Base-by-base conservation (phyloP, 2,329 filamentous ascomycete species). In the Hymenoscyphus scutula region DNA sequence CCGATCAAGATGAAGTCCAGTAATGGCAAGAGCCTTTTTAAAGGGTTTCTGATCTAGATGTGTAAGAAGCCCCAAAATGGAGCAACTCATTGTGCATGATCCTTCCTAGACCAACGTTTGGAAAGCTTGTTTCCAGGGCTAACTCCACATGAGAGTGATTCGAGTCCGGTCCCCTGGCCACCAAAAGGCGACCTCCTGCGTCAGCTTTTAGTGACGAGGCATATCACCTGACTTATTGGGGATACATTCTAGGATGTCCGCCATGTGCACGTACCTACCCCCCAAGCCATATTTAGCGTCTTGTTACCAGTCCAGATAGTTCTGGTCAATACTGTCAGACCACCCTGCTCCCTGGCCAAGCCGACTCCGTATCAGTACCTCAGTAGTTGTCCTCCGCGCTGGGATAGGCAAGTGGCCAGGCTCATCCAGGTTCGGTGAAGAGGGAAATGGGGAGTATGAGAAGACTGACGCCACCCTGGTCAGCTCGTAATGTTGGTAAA, bases 31-130 rank as follows among this genome's bases (percentile, higher is more conserved):
- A n/a, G 17, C 17, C 8, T 4, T 45, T 45, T 45, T 7, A 11
- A 7, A 45, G 17, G n/a, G 10, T 7, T 45, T 19, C 17, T 45
- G 5, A 19, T 17, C 17, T 41, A 19, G 38, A n/a, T 41, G 38
- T 45, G 5, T 34, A 34, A 13, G 32, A 4, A 34, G 32, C 11
- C 32, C 19, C 38, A 19, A 41, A 17, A 17, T 41, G 3, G 2
- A 45, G n/a, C 19, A 19, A n/a, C 38, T 45, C 38, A 45, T 45
- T 45, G 38, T 45, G 38, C 38, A 45, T 45, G 38, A 45, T 45
- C 2, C 13, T 13, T 53, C 51, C 51, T n/a, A n/a, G n/a, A n/a
- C n/a, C n/a, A n/a, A n/a, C n/a, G n/a, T n/a, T 55, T n/a, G 27
- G 13, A 6, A n/a, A 45, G n/a, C n/a, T 2, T 34, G 17, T 19